These are phyloP conservation scores for Thuja plicata DNA, from an alignment of 83 land plant species.

Conservation along the genomic window DNA sequence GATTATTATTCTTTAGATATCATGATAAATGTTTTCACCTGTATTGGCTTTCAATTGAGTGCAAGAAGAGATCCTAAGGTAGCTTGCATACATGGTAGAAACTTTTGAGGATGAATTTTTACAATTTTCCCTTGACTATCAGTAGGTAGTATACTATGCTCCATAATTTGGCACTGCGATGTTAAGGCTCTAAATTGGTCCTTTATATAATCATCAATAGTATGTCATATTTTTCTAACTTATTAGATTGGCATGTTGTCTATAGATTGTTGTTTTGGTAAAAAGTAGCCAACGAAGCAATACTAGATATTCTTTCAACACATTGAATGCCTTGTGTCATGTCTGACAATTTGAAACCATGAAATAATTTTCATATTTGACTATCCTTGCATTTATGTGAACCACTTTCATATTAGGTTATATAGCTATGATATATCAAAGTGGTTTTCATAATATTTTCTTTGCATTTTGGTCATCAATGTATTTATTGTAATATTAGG, in stretches of 20 bases:
- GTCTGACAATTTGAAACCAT: constrained; percentile 86
- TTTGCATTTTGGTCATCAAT: background rate
- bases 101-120: constrained; percentile 77
- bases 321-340: constrained; percentile 96
- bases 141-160: constrained; percentile 57
- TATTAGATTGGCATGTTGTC: background rate
- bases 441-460: background rate
- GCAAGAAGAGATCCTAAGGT: constrained; percentile 83
- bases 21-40: constrained; percentile 29
- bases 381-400: background rate
- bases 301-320: constrained; percentile 77
- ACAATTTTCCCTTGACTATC: constrained; percentile 85
- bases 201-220: background rate
- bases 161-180: background rate
- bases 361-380: constrained; percentile 5
- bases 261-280: constrained; percentile 84
- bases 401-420: background rate
- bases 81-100: constrained; percentile 89
- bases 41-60: constrained; percentile 83
- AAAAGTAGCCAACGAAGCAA: constrained; percentile 80
- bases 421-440: background rate
- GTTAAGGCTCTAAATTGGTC: background rate
- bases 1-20: background rate
- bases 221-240: background rate
- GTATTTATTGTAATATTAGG: background rate